These are phyloP conservation scores for Asparagopsis taxiformis DNA, from an alignment of 31 red algal genomes.

Conservation along the genomic window DNA sequence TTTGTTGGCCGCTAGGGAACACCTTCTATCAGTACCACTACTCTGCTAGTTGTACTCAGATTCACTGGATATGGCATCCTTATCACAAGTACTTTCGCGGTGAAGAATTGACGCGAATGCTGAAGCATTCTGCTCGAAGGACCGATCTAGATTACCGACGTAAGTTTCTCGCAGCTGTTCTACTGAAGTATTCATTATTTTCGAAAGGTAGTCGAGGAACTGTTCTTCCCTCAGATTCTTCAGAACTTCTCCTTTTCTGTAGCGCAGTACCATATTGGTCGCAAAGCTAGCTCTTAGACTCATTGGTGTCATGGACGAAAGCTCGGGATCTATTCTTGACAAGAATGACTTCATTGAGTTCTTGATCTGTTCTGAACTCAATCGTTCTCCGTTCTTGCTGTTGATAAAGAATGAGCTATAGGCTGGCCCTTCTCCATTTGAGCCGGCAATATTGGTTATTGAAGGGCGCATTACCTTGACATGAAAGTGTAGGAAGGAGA, in stretches of 20 bases:
- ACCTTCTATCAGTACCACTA: too few relatives aligned
- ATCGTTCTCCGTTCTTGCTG: not conserved
- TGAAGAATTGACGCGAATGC: too few relatives aligned
- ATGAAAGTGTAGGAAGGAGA: conserved; percentile 8
- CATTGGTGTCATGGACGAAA: not conserved
- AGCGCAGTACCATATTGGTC: not conserved
- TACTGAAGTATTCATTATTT: not conserved
- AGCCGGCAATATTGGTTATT: not conserved
- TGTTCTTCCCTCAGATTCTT: not conserved
- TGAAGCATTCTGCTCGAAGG: conserved; percentile 3
- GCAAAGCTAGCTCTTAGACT: not conserved
- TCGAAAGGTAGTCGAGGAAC: not conserved
- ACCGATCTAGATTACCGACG: not conserved
- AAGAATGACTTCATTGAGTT: not conserved
- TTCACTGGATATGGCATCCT: too few relatives aligned
- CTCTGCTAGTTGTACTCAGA: too few relatives aligned
- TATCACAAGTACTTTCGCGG: too few relatives aligned
- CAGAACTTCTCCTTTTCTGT: not conserved
- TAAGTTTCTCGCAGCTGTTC: conserved; percentile 1
- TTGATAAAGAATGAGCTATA: not conserved
- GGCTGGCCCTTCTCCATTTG: too few relatives aligned
- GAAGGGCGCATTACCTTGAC: not conserved
- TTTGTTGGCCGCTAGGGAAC: too few relatives aligned
- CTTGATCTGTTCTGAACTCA: not conserved
- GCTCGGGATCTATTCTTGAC: not conserved